A percentile compares a stretch with the other conserved stretches of the same genome.
These are phyloP conservation scores for Malbranchea cinnamomea DNA, from an alignment of 2,329 filamentous ascomycete genomes.

Conservation along the genomic window DNA sequence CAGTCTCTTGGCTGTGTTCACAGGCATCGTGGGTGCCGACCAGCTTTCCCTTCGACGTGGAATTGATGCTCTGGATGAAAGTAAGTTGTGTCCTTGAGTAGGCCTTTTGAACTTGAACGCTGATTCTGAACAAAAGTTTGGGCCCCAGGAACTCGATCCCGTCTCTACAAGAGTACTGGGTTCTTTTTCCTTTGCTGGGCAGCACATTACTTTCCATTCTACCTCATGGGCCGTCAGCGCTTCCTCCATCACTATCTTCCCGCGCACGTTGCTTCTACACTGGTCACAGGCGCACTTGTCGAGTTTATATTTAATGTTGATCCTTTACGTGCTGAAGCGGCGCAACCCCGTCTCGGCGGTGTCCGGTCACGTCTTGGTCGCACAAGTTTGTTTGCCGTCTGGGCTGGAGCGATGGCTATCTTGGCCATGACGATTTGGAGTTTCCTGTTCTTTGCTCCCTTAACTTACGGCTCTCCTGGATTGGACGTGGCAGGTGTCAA, in stretches of 20 bases:
- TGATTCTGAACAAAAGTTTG: slow-evolving; percentile 27
- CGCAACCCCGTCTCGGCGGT: slow-evolving; percentile 49
- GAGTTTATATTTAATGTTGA: slow-evolving; percentile 96
- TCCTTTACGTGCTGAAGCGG: slow-evolving; percentile 43
- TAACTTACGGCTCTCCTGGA: slow-evolving; percentile 91
- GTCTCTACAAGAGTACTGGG: slow-evolving; percentile 93
- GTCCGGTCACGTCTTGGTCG: slow-evolving; percentile 67
- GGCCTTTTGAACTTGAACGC: background rate
- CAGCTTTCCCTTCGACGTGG: slow-evolving; percentile 87
- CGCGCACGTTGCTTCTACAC: slow-evolving; percentile 74
- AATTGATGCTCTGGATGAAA: slow-evolving; percentile 80
- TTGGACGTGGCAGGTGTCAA: slow-evolving; percentile 64
- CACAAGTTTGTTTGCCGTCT: slow-evolving; percentile 62
- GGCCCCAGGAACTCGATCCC: slow-evolving; percentile 64
- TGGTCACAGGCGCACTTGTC: slow-evolving; percentile 79
- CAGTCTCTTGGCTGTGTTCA: slow-evolving; percentile 82
- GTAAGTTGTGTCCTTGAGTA: slow-evolving; percentile 43
- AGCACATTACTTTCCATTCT: slow-evolving; percentile 95
- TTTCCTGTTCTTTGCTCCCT: slow-evolving; percentile 85
- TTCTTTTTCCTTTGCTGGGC: slow-evolving; percentile 99
- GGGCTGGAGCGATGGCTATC: slow-evolving; percentile 63
- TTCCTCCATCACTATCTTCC: slow-evolving; percentile 98
- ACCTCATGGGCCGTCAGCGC: slow-evolving; percentile 91
- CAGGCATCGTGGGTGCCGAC: slow-evolving; percentile 79
- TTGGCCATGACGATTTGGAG: slow-evolving; percentile 53